Percentiles rank a stretch among this genome's conserved stretches.
Evolutionary conservation across 2,329 filamentous ascomycete species (phyloP).

Genomic region (Calonectria naviculata): DNA sequence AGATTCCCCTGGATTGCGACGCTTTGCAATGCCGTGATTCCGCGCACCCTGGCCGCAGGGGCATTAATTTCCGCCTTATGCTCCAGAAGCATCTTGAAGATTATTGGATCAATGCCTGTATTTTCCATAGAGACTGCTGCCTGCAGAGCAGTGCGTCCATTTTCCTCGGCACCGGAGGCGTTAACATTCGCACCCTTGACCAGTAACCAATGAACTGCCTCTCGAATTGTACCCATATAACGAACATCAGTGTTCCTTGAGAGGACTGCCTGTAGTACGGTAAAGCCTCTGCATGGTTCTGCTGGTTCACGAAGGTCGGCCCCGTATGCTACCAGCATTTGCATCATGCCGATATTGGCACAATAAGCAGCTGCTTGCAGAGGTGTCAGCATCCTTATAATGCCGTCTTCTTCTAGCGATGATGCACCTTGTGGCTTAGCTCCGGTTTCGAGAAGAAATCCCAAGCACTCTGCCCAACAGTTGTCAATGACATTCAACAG

Average conservation of each 20-base stretch:
- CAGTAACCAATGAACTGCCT: not conserved
- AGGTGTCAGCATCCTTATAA: not conserved
- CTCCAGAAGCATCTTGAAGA: not conserved
- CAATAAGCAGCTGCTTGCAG: not conserved
- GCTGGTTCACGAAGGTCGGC: not conserved
- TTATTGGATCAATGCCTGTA: not conserved
- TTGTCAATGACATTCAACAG: not conserved
- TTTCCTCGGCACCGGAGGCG: not conserved
- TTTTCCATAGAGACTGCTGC: not conserved
- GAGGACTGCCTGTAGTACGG: not conserved
- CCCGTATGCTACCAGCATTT: not conserved
- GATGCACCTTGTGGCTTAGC: not conserved
- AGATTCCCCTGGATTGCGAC: slow-evolving; percentile 1
- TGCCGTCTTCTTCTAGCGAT: not conserved
- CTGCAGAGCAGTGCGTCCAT: slow-evolving; percentile 3
- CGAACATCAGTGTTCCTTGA: too few relatives aligned
- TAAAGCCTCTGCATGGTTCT: not conserved
- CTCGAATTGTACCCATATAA: too few relatives aligned
- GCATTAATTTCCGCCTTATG: not conserved
- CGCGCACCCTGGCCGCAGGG: not conserved
- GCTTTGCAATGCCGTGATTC: slow-evolving; percentile 12
- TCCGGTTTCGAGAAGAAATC: not conserved
- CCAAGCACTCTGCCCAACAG: not conserved
- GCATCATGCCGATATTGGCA: not conserved
- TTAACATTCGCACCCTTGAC: not conserved